These are phyloP conservation scores for Pseudocercospora crystallina DNA, from an alignment of 2,329 filamentous ascomycete genomes.

Conservation along the genomic window DNA sequence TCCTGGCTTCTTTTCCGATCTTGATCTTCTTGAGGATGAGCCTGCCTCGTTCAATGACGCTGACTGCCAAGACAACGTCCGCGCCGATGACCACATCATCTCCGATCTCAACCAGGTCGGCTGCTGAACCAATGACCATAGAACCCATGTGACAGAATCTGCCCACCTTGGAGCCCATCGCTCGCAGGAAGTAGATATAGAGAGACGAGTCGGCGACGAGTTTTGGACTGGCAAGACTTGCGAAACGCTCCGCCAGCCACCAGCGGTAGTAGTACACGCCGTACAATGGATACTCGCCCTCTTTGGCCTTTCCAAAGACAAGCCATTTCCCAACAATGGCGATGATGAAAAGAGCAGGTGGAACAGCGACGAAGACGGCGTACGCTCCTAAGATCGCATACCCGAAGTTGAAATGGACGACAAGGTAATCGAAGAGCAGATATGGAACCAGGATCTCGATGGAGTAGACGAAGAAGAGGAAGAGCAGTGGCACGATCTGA, in stretches of 20 bases:
- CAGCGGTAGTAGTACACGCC: constrained; percentile 58
- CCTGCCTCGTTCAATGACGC: constrained; percentile 24
- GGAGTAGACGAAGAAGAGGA: constrained; percentile 26
- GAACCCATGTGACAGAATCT: constrained; percentile 25
- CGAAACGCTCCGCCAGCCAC: constrained; percentile 48
- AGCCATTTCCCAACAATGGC: constrained; percentile 55
- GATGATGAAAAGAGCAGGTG: constrained; percentile 28
- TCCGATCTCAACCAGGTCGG: constrained; percentile 28
- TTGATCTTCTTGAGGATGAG: constrained; percentile 26
- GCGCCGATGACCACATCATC: constrained; percentile 27
- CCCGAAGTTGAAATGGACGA: constrained; percentile 11
- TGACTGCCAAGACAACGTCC: constrained; percentile 23
- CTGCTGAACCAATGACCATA: constrained; percentile 20
- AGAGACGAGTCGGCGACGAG: constrained; percentile 23
- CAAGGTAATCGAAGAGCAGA: constrained; percentile 24
- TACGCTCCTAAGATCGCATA: constrained; percentile 24
- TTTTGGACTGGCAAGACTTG: constrained; percentile 20
- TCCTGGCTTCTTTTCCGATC: constrained; percentile 19
- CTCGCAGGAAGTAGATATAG: constrained; percentile 22
- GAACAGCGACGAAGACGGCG: constrained; percentile 21
- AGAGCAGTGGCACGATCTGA: constrained; percentile 24
- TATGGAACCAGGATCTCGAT: constrained; percentile 28
- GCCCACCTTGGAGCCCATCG: constrained; percentile 26
- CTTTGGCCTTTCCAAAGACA: constrained; percentile 53
- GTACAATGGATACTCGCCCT: constrained; percentile 60